Evolutionary conservation across 257 asterid genomes (phyloP), one percentile per base, ranked within the genome.

Genomic region (Lithospermum erythrorhizon): DNA sequence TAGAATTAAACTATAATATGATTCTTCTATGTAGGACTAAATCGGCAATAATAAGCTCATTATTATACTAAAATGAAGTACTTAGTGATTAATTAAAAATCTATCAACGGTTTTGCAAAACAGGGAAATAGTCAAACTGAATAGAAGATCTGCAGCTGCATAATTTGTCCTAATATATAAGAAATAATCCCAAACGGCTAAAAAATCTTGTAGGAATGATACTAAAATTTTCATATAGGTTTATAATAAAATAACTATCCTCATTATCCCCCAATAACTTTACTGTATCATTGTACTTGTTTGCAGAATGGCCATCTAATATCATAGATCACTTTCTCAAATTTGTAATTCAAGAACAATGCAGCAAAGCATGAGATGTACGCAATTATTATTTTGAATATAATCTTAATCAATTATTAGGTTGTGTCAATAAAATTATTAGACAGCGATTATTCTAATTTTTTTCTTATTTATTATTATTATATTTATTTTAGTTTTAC

Each of bases 281-380:
- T 10, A 27, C 32, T 27, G 32, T 5, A 22, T 56, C 24, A 56
- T 56, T 58, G 47, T 67, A 70, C 66, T 23, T 71, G 75, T 70
- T 73, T 80, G 78, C 78, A 74, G 70, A 68, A 78, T 51, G 78
- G 47, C 70, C 70, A 67, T 68, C 62, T 70, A 63, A 70, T 41
- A 11, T 41, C 49, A 41, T 41, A 11, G n/a, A n/a, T n/a, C 59
- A 69, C 25, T 61, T 16, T 65, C 59, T 54, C 19, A 21, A 47
- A 53, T 53, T 57, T 24, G 63, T 65, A 73, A 61, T 66, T 72
- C 68, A 65, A 68, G 57, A 77, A 71, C 75, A 70, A 66, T 66
- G 66, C 57, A 56, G 48, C 79, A 81, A 78, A 83, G 80, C 81
- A 77, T 66, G 73, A 69, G 74, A 76, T 79, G 29, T 55, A 72